These are phyloP conservation scores for Cinchona pubescens DNA, from an alignment of 257 asterid genomes.

Conservation along the genomic window DNA sequence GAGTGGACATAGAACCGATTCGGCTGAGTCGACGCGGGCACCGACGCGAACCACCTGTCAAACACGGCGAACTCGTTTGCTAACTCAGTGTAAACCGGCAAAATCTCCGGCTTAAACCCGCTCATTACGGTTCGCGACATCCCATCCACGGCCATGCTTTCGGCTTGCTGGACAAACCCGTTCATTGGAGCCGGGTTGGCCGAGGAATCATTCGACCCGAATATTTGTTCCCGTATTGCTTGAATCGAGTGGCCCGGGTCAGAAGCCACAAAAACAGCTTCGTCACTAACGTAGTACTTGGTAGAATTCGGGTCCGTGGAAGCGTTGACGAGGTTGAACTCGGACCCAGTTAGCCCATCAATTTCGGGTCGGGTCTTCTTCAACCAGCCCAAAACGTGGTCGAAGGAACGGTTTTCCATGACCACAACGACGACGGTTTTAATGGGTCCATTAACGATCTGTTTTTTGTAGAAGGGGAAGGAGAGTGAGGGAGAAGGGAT, in stretches of 20 bases:
- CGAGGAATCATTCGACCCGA: slow-evolving; percentile 58
- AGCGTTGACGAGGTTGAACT: slow-evolving; percentile 67
- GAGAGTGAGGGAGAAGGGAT: slow-evolving; percentile 42
- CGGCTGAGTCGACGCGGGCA: slow-evolving; percentile 95
- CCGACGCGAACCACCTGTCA: slow-evolving; percentile 96
- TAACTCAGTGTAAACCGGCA: slow-evolving; percentile 70
- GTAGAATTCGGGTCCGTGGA: slow-evolving; percentile 64
- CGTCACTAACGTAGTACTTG: slow-evolving; percentile 47
- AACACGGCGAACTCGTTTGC: slow-evolving; percentile 76
- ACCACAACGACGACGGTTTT: slow-evolving; percentile 81
- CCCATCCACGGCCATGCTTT: slow-evolving; percentile 61
- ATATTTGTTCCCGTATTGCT: slow-evolving; percentile 89
- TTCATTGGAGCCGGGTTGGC: slow-evolving; percentile 89
- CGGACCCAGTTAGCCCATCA: slow-evolving; percentile 74
- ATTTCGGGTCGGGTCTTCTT: slow-evolving; percentile 75
- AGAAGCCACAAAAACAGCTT: slow-evolving; percentile 64
- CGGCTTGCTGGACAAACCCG: slow-evolving; percentile 94
- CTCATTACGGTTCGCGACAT: slow-evolving; percentile 71
- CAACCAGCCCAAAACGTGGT: slow-evolving; percentile 88
- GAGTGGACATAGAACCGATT: slow-evolving; percentile 93
- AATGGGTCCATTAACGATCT: slow-evolving; percentile 63
- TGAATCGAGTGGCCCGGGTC: slow-evolving; percentile 98
- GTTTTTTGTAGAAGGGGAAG: slow-evolving; percentile 46
- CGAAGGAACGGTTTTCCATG: slow-evolving; percentile 97
- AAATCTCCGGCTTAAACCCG: slow-evolving; percentile 73